These are phyloP conservation scores for Acephala macrosclerotiorum DNA, from an alignment of 2,329 filamentous ascomycete genomes.

Conservation along the genomic window DNA sequence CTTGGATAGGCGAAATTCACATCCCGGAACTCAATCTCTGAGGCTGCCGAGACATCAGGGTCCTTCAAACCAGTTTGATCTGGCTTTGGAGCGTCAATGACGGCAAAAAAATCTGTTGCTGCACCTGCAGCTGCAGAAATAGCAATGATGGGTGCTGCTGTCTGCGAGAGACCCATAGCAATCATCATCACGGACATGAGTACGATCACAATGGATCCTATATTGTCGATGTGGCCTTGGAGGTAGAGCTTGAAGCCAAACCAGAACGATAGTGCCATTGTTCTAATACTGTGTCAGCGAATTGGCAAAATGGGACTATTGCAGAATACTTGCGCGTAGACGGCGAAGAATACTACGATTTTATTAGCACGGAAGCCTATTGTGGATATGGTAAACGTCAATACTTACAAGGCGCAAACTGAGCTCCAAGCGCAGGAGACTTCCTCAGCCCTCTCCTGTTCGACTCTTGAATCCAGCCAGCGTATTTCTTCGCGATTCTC, in stretches of 20 bases:
- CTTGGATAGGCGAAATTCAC: constrained; percentile 79
- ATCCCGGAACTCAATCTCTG: constrained; percentile 66
- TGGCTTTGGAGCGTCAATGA: constrained; percentile 49
- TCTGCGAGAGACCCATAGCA: constrained; percentile 62
- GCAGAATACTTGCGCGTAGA: constrained; percentile 36
- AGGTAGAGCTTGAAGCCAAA: constrained; percentile 62
- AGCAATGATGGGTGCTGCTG: constrained; percentile 65
- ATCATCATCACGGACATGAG: constrained; percentile 64
- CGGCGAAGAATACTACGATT: constrained; percentile 45
- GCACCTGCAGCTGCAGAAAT: constrained; percentile 48
- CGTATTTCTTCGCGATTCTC: constrained; percentile 60
- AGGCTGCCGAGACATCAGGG: constrained; percentile 56
- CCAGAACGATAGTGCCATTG: constrained; percentile 68
- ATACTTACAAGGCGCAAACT: constrained; percentile 55
- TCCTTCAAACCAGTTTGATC: constrained; percentile 50
- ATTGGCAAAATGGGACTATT: background rate
- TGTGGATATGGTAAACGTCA: background rate
- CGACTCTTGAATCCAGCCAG: constrained; percentile 61
- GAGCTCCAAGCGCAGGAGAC: constrained; percentile 58
- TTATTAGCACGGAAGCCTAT: constrained; percentile 15
- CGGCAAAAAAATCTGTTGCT: constrained; percentile 47
- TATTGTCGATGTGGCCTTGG: constrained; percentile 54
- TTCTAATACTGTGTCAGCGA: constrained; percentile 39
- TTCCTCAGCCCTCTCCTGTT: constrained; percentile 56
- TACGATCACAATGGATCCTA: constrained; percentile 61